Evolutionary conservation across 192 early-diverging fungal species (phyloP).

Genomic region (Linnemannia exigua): DNA sequence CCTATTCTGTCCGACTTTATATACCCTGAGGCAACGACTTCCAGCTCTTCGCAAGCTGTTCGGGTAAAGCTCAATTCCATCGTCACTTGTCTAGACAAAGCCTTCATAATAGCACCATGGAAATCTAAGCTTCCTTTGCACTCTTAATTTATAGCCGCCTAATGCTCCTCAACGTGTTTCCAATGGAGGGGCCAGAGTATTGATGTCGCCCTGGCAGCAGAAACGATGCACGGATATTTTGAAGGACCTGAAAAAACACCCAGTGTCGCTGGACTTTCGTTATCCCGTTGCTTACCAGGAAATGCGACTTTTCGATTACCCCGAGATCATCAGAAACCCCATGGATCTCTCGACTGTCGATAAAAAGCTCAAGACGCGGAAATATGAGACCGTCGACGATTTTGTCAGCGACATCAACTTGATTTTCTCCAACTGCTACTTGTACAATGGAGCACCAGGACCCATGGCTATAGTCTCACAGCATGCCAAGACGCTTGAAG

Average conservation of each 20-base stretch:
- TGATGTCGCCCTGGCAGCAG: constrained; percentile 84
- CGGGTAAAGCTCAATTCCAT: not conserved
- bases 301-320: constrained; percentile 86
- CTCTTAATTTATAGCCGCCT: not conserved
- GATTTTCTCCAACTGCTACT: constrained; percentile 85
- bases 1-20: not conserved
- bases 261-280: constrained; percentile 89
- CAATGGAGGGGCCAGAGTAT: constrained; percentile 34
- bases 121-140: not conserved
- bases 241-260: constrained; percentile 79
- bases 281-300: constrained; percentile 81
- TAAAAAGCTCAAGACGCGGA: constrained; percentile 71
- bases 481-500: constrained; percentile 72
- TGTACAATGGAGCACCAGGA: constrained; percentile 83
- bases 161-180: not conserved
- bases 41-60: not conserved
- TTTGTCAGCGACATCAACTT: constrained; percentile 80
- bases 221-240: constrained; percentile 87
- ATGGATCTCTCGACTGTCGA: constrained; percentile 89
- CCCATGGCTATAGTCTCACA: constrained; percentile 62
- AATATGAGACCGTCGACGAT: constrained; percentile 76
- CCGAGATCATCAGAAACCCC: constrained; percentile 77
- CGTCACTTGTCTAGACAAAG: not conserved
- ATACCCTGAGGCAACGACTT: not conserved
- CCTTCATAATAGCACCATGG: not conserved